Conservation (phyloP, 495 filamentous ascomycete genomes). For the Bombardia bombarda region DNA sequence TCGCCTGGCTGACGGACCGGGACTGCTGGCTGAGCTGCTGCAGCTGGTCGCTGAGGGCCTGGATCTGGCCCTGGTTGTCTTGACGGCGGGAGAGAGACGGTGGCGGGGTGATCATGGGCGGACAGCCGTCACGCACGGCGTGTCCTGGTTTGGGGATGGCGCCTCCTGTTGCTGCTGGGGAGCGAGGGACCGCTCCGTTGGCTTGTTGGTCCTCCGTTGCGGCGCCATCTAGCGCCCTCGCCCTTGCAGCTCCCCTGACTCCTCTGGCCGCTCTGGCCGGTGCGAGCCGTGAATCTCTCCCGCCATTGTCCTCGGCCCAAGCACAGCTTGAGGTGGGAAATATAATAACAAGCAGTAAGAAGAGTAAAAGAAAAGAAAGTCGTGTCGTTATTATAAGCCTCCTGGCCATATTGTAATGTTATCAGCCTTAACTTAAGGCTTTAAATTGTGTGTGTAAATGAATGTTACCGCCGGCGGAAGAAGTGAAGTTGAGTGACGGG, state of each 20-base stretch:
- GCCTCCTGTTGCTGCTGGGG: background rate
- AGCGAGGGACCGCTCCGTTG: too few species aligned
- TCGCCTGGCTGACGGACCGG: slow-evolving; percentile 26
- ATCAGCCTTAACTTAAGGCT: too few species aligned
- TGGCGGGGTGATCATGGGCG: slow-evolving; percentile 10
- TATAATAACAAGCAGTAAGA: slow-evolving; percentile 1
- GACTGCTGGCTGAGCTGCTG: slow-evolving; percentile 18
- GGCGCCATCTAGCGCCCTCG: too few species aligned
- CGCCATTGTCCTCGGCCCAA: slow-evolving; percentile 5
- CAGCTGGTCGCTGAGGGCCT: slow-evolving; percentile 30
- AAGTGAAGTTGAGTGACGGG: slow-evolving; percentile 7
- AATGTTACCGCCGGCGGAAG: slow-evolving; percentile 20
- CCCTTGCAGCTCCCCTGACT: background rate
- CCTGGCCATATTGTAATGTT: slow-evolving; percentile 12
- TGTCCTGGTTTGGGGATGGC: slow-evolving; percentile 4
- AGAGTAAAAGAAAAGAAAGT: slow-evolving; percentile 8
- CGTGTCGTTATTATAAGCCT: slow-evolving; percentile 3
- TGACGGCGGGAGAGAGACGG: slow-evolving; percentile 18
- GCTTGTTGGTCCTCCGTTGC: too few species aligned
- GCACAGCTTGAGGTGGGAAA: slow-evolving; percentile 17
- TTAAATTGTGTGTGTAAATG: background rate
- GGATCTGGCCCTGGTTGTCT: slow-evolving; percentile 29
- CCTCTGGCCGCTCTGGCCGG: background rate
- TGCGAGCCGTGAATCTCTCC: background rate
- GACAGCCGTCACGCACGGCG: slow-evolving; percentile 2